Base-by-base conservation (phyloP, 495 filamentous ascomycete species). In the Massariosphaeria phaeospora region DNA sequence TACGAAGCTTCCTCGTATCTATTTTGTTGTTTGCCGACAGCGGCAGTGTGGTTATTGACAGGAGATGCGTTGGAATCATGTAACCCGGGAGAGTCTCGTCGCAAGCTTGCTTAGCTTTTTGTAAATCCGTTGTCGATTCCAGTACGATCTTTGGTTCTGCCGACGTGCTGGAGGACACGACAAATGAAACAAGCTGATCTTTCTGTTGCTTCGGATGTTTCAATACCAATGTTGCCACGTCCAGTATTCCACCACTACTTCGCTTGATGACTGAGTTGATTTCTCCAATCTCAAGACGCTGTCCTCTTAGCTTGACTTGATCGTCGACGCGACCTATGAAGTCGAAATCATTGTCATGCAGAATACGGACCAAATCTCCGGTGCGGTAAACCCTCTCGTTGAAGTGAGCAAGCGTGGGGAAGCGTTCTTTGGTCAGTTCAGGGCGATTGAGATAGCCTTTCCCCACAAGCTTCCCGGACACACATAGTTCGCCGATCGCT, bases 401-500 rank as follows among this genome's bases (percentile, higher is more conserved):
- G 46, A 78, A 80, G 12, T 53, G 35, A 10, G 70, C 35, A 3
- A 88, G 63, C 0, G 66, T 72, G 0, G 82, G 84, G 57, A 89
- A 89, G 30, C 75, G 73, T 52, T 86, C 78, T 1, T 66, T 39
- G 0, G 84, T 88, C 23, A 88, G 72, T 26, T 89, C 80, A 2
- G 80, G 76, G 3, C 88, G 77, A 35, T 91, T 91, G 33, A 93
- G 74, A 60, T 96, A 96, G 0, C 90, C 91, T 59, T 84, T 89
- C 6, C 85, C 91, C 27, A 96, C 89, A 4, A 96, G 74, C 52
- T 83, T 85, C 0, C 91, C 91, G 4, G 85, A 86, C 26, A 95
- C 82, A 61, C 89, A 95, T 4, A 96, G 79, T 65, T 96, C 91
- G 18, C 91, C 91, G 27, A 91, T 75, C 7, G 79, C 84, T 5